Base-by-base conservation (phyloP, 306 rosid species). In the Rubus idaeus region DNA sequence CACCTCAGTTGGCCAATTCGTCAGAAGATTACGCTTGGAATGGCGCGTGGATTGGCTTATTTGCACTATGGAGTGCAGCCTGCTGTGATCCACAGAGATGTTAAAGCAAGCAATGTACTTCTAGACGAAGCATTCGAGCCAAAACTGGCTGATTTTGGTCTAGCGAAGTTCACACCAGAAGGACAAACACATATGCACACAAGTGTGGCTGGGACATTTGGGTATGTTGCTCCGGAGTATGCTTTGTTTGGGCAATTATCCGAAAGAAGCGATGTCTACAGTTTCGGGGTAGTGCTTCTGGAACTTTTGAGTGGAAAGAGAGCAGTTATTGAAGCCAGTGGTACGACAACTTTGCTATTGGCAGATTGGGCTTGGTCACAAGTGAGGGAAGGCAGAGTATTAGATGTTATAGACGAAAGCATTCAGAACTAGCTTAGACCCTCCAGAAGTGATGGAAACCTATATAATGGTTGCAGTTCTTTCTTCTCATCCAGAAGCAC, bases 121-220 rank as follows among this genome's bases (percentile, higher is more conserved):
- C 21, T 82, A 23, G 86, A 82, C 10, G 82, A 82, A 56, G 20
- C 46, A 26, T 78, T 82, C 26, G 79, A 74, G 69, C 76, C 82
- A 17, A 82, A 78, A 44, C 62, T 82, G 5, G 74, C 77, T 14
- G 80, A 74, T 45, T 82, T 78, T 52, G 86, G 86, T 42, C 69
- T 78, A 4, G 82, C 86, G 61, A 82, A 62, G 86, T 78, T 78
- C 68, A 74, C 67, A 14, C 73, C 51, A 68, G 82, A 68, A 20
- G 86, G 80, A 9, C n/a, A 51, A 46, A 58, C 86, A 74, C 82
- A 82, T 82, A 16, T 78, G 55, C 75, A 79, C 73, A 82, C 80
- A 9, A 82, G 75, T 35, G 82, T 82, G 37, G 86, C 79, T 0
- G 82, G 82, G 35, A 82, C 82, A 13, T 79, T 82, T 35, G 86